Conservation (phyloP, 441 rosid genomes). For the Iberis amara region DNA sequence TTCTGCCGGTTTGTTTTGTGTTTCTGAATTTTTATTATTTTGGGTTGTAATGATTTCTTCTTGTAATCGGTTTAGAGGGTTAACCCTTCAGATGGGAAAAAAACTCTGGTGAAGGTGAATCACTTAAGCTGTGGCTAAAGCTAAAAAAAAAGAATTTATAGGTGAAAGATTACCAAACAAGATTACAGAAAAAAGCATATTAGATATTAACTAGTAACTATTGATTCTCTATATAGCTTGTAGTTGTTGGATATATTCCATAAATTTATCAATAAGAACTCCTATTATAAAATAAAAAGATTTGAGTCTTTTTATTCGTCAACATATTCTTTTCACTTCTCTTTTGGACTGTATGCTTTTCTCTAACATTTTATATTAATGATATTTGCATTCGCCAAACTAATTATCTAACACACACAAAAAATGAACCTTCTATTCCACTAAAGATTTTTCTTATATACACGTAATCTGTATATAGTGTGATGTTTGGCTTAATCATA, state of each 20-base stretch:
- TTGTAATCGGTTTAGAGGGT: too few relatives aligned
- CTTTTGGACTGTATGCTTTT: slow-evolving; percentile 27
- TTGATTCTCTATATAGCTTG: slow-evolving; percentile 20
- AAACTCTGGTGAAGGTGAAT: slow-evolving; percentile 5
- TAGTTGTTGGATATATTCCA: slow-evolving; percentile 32
- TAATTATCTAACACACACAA: too few relatives aligned
- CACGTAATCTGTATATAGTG: too few relatives aligned
- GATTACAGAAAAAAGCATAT: slow-evolving; percentile 10
- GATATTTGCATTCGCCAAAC: slow-evolving; percentile 1
- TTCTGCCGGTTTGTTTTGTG: too few relatives aligned
- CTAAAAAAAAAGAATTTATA: slow-evolving; percentile 6
- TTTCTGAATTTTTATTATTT: too few relatives aligned
- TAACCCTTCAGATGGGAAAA: too few relatives aligned
- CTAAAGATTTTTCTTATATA: too few relatives aligned
- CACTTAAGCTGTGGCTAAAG: slow-evolving; percentile 22
- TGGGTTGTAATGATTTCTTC: too few relatives aligned
- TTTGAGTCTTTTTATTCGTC: slow-evolving; percentile 25
- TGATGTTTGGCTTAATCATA: too few relatives aligned
- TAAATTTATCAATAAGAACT: slow-evolving; percentile 19
- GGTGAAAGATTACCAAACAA: slow-evolving; percentile 24
- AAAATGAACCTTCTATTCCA: too few relatives aligned
- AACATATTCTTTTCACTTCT: slow-evolving; percentile 25
- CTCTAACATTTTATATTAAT: slow-evolving; percentile 1
- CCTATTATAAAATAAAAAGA: neutral
- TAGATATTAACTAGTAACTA: slow-evolving; percentile 2